Percentiles rank a stretch among this genome's conserved stretches.
Evolutionary conservation across 176 grass and related monocot species (phyloP).

Genomic region (Thinopyrum elongatum): DNA sequence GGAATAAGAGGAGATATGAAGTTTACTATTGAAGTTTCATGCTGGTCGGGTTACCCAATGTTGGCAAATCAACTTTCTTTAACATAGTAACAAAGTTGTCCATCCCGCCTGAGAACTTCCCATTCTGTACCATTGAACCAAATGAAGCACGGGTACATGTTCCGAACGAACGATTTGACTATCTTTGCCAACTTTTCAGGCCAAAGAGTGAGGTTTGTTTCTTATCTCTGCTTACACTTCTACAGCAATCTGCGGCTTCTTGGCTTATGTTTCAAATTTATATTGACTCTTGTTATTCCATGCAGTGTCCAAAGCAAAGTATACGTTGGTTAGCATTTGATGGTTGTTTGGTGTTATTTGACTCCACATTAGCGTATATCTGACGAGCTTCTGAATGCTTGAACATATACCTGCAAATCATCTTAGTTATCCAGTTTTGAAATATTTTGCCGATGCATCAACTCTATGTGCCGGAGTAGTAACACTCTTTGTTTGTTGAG

Average conservation of each 20-base stretch:
- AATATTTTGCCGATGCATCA: no score
- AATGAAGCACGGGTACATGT: slow-evolving; percentile 90
- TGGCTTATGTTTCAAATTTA: slow-evolving; percentile 9
- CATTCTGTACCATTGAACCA: slow-evolving; percentile 96
- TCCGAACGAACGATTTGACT: slow-evolving; percentile 93
- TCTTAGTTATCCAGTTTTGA: no score
- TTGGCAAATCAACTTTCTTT: no score
- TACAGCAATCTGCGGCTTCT: not conserved
- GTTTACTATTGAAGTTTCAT: slow-evolving; percentile 11
- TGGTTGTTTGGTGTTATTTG: no score
- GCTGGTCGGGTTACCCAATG: slow-evolving; percentile 77
- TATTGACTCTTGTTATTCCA: slow-evolving; percentile 2
- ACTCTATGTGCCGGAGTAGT: no score
- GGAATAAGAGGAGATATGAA: not conserved
- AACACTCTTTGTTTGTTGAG: no score
- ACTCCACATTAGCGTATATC: no score
- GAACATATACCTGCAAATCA: no score
- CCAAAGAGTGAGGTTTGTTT: slow-evolving; percentile 92
- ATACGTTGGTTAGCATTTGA: no score
- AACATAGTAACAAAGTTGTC: slow-evolving; percentile 20
- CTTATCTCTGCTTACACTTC: no score
- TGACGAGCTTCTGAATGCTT: no score
- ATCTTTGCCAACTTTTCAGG: slow-evolving; percentile 87
- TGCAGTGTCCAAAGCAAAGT: slow-evolving; percentile 24
- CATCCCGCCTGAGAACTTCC: slow-evolving; percentile 95